Base-by-base conservation (phyloP, 192 early-diverging fungal genomes). In the Chytriomyces confervae region DNA sequence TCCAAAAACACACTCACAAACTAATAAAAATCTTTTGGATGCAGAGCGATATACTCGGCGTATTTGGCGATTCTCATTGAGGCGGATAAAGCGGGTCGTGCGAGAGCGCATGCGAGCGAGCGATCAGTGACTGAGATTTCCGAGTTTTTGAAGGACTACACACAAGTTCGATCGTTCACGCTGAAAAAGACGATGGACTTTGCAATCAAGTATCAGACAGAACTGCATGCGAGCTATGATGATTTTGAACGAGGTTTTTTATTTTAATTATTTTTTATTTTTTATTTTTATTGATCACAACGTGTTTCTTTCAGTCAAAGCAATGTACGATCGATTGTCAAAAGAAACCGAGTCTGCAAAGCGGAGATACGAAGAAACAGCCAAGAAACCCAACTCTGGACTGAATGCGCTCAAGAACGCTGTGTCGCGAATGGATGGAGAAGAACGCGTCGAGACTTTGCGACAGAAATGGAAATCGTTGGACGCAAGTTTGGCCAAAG, bases 311-410 rank as follows among this genome's bases (percentile, higher is more conserved):
- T 36, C 24, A 68, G 61, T 72, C 9, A 84, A 81, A 70, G 48
- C 76, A 27, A 9, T 51, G 2, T 88, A 88, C 64, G 87, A 88
- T 13, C 86, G 85, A 79, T 50, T 79, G 3, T 77, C 82, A 8
- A 84, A 86, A 48, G 87, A 85, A 57, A 75, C 81, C 4, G 83
- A 85, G 6, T 7, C 73, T n/a, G 76, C 84, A 0, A 63, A 83
- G 27, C 57, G 75, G 47, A 84, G 82, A 66, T 86, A 88, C 67
- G 84, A 88, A 23, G 84, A 88, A 16, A 77, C 80, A 1, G 24
- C 80, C 29, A 71, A 69, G 70, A 85, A 82, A 43, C 87, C 87
- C 5, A 83, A 85, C 7, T 80, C 80, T 11, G 86, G 86, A 5
- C 60, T 88, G 44, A 77, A 73, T 57, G 80, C 82, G 1, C 50